Evolutionary conservation across 108 stramenopile species (phyloP).

Genomic region (Pseudonitzschia multistriata): DNA sequence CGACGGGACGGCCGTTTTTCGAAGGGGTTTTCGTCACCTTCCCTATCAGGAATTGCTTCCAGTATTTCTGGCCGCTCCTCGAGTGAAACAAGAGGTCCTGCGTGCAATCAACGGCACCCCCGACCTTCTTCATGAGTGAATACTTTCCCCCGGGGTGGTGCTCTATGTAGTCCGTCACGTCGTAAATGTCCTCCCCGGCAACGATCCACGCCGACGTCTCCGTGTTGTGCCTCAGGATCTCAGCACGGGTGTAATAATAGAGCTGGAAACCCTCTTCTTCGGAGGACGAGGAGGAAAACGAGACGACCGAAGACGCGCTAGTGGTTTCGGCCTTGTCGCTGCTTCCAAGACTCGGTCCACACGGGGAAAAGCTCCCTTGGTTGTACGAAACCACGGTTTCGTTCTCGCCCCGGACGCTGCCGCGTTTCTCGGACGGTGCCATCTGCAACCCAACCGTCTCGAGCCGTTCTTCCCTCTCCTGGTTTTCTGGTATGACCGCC

Average conservation of each 20-base stretch:
- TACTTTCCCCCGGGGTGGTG: slow-evolving; percentile 73
- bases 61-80: slow-evolving; percentile 43
- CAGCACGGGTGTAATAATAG: slow-evolving; percentile 40
- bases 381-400: no score
- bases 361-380: no score
- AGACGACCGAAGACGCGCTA: background rate
- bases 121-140: slow-evolving; percentile 61
- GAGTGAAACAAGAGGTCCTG: slow-evolving; percentile 76
- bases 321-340: no score
- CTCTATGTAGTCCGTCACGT: slow-evolving; percentile 67
- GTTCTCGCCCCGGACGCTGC: no score
- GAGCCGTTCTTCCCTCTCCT: background rate
- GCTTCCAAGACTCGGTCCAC: no score
- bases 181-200: slow-evolving; percentile 70
- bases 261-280: background rate
- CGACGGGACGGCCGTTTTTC: slow-evolving; percentile 8
- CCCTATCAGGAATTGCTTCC: slow-evolving; percentile 60
- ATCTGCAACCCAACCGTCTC: background rate
- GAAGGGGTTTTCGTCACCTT: slow-evolving; percentile 18
- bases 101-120: slow-evolving; percentile 66
- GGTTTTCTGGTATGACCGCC: background rate
- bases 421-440: no score
- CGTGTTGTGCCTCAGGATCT: slow-evolving; percentile 63
- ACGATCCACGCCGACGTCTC: slow-evolving; percentile 76
- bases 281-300: background rate